Evolutionary conservation across 768 basidiomycete species (phyloP).

Genomic region (Polyporus arcularius): DNA sequence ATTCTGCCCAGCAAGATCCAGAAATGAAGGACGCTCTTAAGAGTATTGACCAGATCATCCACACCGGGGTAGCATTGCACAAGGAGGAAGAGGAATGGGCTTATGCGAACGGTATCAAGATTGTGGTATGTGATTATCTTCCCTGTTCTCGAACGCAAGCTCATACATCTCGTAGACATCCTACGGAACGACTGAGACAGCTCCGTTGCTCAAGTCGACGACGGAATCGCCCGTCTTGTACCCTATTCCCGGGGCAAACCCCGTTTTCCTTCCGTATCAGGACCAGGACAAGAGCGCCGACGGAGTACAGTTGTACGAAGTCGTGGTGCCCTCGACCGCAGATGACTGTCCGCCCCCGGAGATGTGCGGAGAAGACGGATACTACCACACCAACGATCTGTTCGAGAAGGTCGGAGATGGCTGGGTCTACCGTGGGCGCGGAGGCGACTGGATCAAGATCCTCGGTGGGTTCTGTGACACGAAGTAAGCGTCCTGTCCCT

Average conservation of each 20-base stretch:
- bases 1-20: neutral
- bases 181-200: conserved; percentile 1
- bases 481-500: neutral
- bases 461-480: conserved; percentile 4
- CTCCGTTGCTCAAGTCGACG: neutral
- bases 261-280: neutral
- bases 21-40: neutral
- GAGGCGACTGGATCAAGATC: conserved; percentile 5
- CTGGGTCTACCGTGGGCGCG: conserved; percentile 4
- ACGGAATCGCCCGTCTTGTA: neutral
- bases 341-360: conserved; percentile 2
- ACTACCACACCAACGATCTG: conserved; percentile 6
- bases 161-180: neutral
- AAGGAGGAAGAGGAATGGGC: conserved; percentile 6
- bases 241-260: neutral
- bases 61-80: neutral
- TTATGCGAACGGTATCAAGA: neutral
- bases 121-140: neutral
- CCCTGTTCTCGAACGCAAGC: neutral
- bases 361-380: neutral
- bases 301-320: neutral
- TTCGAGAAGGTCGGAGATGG: conserved; percentile 1
- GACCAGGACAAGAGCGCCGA: neutral
- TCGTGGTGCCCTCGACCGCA: neutral
- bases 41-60: neutral